These are phyloP conservation scores for Dimocarpus longan DNA, from an alignment of 345 rosid genomes.

Conservation along the genomic window DNA sequence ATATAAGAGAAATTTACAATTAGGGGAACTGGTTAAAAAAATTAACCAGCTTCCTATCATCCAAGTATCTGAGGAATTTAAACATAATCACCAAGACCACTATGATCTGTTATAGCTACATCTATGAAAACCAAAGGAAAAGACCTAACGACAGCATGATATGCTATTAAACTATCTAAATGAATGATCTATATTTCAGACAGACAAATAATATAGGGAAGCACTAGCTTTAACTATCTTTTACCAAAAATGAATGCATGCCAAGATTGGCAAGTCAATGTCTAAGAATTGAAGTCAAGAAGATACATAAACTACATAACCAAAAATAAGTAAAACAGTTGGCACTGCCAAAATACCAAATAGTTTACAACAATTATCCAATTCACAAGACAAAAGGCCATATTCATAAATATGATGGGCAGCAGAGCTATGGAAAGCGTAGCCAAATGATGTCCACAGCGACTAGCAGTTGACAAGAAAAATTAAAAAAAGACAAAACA, in stretches of 20 bases:
- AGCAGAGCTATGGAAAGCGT: neutral
- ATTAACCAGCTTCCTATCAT: neutral
- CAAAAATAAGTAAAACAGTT: neutral
- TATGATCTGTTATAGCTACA: neutral
- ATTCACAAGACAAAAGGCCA: neutral
- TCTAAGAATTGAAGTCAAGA: neutral
- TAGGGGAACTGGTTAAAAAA: neutral
- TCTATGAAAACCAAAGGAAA: neutral
- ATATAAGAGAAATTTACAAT: neutral
- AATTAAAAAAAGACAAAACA: neutral
- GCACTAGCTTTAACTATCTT: neutral
- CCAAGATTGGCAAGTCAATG: neutral
- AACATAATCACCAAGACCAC: neutral
- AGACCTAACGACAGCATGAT: neutral
- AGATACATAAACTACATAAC: neutral
- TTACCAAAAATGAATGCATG: neutral
- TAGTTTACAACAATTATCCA: neutral
- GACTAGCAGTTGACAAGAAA: neutral
- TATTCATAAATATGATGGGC: neutral
- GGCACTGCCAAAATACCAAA: neutral
- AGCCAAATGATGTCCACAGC: neutral
- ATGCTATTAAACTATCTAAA: neutral
- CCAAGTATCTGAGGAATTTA: neutral
- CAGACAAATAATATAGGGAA: neutral
- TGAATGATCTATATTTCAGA: neutral